phyloP scores from a whole-genome alignment of 2,329 filamentous ascomycete genomes.

The Aspergillus aculeatus region DNA sequence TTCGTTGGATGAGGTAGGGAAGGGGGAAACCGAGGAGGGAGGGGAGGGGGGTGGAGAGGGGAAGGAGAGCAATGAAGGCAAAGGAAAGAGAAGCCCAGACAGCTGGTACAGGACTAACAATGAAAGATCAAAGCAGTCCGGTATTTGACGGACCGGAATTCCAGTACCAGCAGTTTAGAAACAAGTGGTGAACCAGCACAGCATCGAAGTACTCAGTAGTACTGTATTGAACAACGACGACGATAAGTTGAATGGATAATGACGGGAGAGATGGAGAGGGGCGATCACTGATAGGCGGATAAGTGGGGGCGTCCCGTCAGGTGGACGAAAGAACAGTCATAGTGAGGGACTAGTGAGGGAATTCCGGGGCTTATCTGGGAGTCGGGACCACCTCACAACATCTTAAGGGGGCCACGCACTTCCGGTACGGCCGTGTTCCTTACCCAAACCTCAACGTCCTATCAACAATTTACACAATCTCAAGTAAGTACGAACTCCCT shows the following conservation, averaged over 20 bases:
- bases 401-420: no score
- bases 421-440: no score
- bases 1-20: neutral
- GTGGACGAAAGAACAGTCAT: no score
- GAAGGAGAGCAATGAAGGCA: neutral
- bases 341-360: no score
- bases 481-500: no score
- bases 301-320: constrained; percentile 22
- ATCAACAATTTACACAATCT: no score
- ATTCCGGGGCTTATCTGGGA: no score
- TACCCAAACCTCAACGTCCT: no score
- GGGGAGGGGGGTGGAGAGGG: neutral
- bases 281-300: constrained; percentile 16
- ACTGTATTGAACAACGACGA: neutral
- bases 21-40: neutral
- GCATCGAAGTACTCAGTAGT: no score
- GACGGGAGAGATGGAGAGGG: constrained; percentile 14
- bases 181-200: no score
- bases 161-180: neutral
- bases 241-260: constrained; percentile 8
- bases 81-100: neutral
- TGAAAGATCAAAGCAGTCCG: neutral
- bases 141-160: neutral
- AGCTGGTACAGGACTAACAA: neutral
- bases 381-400: no score